Conservation (phyloP, 208 protist genomes). For the Crithidia bombi region DNA sequence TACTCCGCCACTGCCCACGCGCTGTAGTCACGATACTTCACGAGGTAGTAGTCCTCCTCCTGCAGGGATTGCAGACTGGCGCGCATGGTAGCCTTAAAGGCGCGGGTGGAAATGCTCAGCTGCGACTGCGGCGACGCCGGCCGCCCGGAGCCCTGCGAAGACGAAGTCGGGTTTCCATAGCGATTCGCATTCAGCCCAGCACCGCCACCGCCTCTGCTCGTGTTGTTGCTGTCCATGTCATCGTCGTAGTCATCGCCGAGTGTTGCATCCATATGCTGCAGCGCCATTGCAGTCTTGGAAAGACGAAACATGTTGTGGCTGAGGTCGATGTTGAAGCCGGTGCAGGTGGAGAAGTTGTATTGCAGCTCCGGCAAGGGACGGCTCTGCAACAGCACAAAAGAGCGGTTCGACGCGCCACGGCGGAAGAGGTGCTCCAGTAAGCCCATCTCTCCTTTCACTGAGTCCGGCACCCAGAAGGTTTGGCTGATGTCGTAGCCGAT, state of each 20-base stretch:
- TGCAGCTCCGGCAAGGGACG: slow-evolving; percentile 74
- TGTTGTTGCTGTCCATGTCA: not conserved
- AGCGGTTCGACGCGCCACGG: slow-evolving; percentile 55
- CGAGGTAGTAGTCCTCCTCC: slow-evolving; percentile 86
- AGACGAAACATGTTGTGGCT: slow-evolving; percentile 78
- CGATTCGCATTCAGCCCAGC: not conserved
- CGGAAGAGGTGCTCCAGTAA: slow-evolving; percentile 69
- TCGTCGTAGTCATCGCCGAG: slow-evolving; percentile 43
- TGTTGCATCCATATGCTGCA: slow-evolving; percentile 73
- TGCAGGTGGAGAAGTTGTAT: slow-evolving; percentile 80
- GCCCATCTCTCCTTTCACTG: slow-evolving; percentile 57
- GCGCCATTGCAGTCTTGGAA: slow-evolving; percentile 73
- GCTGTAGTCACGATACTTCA: slow-evolving; percentile 86
- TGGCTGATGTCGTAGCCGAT: slow-evolving; percentile 45
- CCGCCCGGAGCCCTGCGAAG: slow-evolving; percentile 2
- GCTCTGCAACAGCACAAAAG: slow-evolving; percentile 65
- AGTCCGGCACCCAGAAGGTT: slow-evolving; percentile 80
- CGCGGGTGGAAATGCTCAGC: slow-evolving; percentile 46
- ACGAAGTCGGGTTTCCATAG: not conserved
- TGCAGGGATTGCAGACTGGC: slow-evolving; percentile 66
- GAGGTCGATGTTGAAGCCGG: slow-evolving; percentile 77
- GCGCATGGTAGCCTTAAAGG: slow-evolving; percentile 65
- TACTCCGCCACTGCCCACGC: slow-evolving; percentile 67
- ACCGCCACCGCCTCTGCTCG: not conserved
- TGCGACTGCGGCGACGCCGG: slow-evolving; percentile 16